Evolutionary conservation across 2,329 filamentous ascomycete genomes (phyloP).

Genomic region (Hymenotorrendiella dingleyae): DNA sequence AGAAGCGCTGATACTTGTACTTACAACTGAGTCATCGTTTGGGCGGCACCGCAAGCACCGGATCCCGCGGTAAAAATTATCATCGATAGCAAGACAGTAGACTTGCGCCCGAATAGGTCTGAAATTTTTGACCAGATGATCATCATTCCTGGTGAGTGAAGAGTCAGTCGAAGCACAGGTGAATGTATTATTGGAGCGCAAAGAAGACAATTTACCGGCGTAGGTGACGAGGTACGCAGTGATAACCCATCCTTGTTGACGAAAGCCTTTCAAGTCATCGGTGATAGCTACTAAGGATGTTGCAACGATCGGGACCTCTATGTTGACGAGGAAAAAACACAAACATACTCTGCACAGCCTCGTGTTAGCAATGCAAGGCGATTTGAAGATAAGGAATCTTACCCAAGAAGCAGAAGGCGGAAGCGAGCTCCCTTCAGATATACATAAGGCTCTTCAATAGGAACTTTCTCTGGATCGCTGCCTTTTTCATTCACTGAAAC

Average conservation of each 20-base stretch:
- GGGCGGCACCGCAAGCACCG: conserved; percentile 6
- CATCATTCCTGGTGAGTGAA: neutral
- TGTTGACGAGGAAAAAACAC: conserved; percentile 5
- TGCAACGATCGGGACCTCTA: conserved; percentile 7
- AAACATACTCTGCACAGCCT: conserved; percentile 1
- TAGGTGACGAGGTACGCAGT: conserved; percentile 3
- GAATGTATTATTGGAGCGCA: neutral
- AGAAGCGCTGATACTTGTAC: neutral
- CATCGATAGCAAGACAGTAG: neutral
- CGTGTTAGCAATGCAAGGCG: neutral
- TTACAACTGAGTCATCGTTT: conserved; percentile 13
- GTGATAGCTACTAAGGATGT: conserved; percentile 4
- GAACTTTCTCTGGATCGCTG: neutral
- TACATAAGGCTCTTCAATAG: neutral
- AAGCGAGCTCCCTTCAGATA: neutral
- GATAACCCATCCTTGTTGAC: conserved; percentile 3
- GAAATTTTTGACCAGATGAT: conserved; percentile 7
- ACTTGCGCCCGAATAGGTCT: conserved; percentile 6
- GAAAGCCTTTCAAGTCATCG: neutral
- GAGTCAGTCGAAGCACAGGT: neutral
- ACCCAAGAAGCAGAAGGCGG: neutral
- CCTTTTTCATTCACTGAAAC: no score
- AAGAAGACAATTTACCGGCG: neutral
- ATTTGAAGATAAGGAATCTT: neutral
- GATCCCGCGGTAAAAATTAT: conserved; percentile 4